Evolutionary conservation across 768 basidiomycete species (phyloP).

Genomic region (Leccinum boreale): DNA sequence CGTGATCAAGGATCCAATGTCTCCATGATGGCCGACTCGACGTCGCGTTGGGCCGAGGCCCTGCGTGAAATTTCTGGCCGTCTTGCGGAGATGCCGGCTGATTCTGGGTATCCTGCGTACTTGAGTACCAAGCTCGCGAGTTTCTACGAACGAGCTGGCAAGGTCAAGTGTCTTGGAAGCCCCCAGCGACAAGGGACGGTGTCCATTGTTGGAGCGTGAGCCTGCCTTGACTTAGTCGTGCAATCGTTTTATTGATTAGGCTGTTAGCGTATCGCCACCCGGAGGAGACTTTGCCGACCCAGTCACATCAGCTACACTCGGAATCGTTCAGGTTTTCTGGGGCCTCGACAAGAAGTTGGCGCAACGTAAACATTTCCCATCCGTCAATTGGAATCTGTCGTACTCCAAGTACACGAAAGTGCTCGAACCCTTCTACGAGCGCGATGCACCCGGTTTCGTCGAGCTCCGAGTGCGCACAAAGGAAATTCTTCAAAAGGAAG

Average conservation of each 20-base stretch:
- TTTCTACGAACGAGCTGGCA: conserved; percentile 99
- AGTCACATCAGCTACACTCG: conserved; percentile 93
- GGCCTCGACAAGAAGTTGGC: conserved; percentile 99
- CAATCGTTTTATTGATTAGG: conserved; percentile 9
- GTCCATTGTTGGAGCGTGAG: conserved; percentile 98
- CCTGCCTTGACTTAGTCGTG: conserved; percentile 18
- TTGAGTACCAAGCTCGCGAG: conserved; percentile 92
- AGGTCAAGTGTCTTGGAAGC: conserved; percentile 88
- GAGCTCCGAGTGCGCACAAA: conserved; percentile 90
- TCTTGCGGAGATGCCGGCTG: conserved; percentile 99
- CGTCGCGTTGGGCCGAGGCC: conserved; percentile 98
- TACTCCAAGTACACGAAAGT: conserved; percentile 98
- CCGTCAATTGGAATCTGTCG: conserved; percentile 99
- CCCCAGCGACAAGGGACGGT: conserved; percentile 89
- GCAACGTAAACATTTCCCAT: conserved; percentile 98
- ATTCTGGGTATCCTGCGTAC: conserved; percentile 98
- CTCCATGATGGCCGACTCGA: conserved; percentile 99
- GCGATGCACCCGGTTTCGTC: conserved; percentile 89
- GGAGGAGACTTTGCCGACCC: conserved; percentile 99
- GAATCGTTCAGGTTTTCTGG: conserved; percentile 99
- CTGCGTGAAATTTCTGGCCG: conserved; percentile 99
- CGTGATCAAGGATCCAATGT: conserved; percentile 98
- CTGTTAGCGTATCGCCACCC: conserved; percentile 86
- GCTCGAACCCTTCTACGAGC: conserved; percentile 89
- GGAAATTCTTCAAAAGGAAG: conserved; percentile 98